These are phyloP conservation scores for Elasticomyces elasticus DNA, from an alignment of 495 filamentous ascomycete species.

Conservation along the genomic window DNA sequence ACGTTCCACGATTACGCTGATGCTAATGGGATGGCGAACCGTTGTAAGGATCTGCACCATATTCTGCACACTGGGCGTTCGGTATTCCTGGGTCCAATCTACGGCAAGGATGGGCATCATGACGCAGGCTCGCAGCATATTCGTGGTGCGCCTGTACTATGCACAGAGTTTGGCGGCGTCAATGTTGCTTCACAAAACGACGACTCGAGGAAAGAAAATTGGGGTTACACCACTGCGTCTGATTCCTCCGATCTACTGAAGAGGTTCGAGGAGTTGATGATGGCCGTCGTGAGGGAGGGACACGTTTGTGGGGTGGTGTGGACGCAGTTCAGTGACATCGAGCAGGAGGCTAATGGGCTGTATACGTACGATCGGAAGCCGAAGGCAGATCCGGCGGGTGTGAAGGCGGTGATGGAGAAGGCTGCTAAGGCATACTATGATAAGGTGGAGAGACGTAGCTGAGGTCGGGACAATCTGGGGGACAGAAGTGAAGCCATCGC, in stretches of 20 bases:
- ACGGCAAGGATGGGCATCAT: conserved; percentile 10
- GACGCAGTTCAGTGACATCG: conserved; percentile 30
- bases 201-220: conserved; percentile 13
- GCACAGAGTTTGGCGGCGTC: conserved; percentile 50
- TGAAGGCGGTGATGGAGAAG: conserved; percentile 19
- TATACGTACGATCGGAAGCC: conserved; percentile 25
- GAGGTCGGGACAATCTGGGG: no score
- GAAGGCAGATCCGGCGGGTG: conserved; percentile 21
- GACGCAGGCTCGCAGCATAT: conserved; percentile 39
- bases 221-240: conserved; percentile 29
- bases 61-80: conserved; percentile 41
- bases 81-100: conserved; percentile 41
- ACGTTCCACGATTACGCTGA: conserved; percentile 55
- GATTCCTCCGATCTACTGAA: conserved; percentile 25
- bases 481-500: no score
- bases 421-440: conserved; percentile 19
- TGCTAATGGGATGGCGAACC: conserved; percentile 36
- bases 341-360: conserved; percentile 30
- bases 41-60: conserved; percentile 36
- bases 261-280: conserved; percentile 23
- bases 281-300: conserved; percentile 22
- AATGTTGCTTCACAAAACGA: conserved; percentile 40
- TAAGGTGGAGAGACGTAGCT: neutral
- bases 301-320: conserved; percentile 27
- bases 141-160: conserved; percentile 45